Base-by-base conservation (phyloP, 1,139 yeast species). In the Hansenula sp. region DNA sequence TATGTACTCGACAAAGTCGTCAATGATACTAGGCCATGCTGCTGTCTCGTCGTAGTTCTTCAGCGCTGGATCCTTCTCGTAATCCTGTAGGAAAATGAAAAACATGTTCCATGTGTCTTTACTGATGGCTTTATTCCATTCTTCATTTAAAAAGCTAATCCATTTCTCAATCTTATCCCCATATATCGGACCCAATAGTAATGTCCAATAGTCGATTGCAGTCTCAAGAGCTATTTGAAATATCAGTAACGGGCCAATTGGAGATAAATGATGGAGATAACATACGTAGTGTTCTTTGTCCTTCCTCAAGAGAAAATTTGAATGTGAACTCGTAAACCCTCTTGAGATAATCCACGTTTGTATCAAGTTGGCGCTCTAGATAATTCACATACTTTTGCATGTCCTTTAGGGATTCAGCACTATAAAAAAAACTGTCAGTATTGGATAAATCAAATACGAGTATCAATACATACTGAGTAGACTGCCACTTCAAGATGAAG, bases 21-120 rank as follows among this genome's bases (percentile, higher is more conserved):
- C 98, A 51, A 90, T 77, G 14, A 86, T 69, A 43, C 87, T 79
- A 7, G 97, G 98, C 97, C 97, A 90, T 1, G 97, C 85, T 34
- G 84, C 89, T 58, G 75, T 71, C 49, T 83, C 94, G 53, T 84
- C 90, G 60, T 88, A 89, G 4, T 62, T 66, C 11, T 62, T 59
- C 16, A 84, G 65, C 1, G 60, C 56, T 0, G 84, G 79, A 50
- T 82, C 85, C 1, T 59, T 48, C 2, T 68, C 60, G 36, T 75
- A 74, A 43, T 78, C 80, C 34, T 64, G 62, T 39, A 84, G 65
- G 56, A 90, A 88, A 45, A 79, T 76, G 45, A 75, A 73, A 42
- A 85, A 67, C 97, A 90, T 89, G 45, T 76, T 73, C 96, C 97
- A 90, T 29, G 82, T 77, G 56, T 90, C 98, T 45, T 65, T 74